Evolutionary conservation across 805 yeast species (phyloP), one percentile per base, ranked within the genome.

Genomic region (Ogataea pini): DNA sequence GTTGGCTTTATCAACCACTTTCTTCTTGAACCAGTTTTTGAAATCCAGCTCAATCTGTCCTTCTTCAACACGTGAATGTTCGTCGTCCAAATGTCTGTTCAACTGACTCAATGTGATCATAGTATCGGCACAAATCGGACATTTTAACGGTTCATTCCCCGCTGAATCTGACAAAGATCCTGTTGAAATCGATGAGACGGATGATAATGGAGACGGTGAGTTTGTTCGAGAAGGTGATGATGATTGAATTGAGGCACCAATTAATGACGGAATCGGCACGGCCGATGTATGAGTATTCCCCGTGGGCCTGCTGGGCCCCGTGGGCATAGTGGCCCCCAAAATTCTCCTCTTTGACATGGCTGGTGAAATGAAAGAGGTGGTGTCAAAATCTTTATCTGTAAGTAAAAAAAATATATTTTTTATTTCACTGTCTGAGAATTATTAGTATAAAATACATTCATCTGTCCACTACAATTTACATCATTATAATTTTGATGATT

Each of bases 31-130:
- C 82, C 81, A 75, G 16, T 72, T 65, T 48, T 65, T 67, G 34
- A 75, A 63, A 48, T 70, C 70, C 14, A 68, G 69, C 27, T 71
- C 76, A 7, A 57, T 19, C 32, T 48, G 51, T 1, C 49, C 24
- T 18, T 45, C 39, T 9, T 19, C 37, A 7, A 10, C 7, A 3
- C 24, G 67, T 1, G 71, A 67, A 61, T 89, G 96, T 7, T 66
- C 77, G 48, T 78, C 85, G 61, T 89, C 96, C 22, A 89, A 65
- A 64, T 89, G 96, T 37, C 73, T 71, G 62, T 86, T 86, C 48
- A 88, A 69, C 51, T 79, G 84, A 13, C 55, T 43, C 33, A 83
- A 63, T 5, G 77, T 73, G 6, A 78, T 65, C 83, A 85, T 81
- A 1, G 64, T 42, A 49, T 81, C 85, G 12, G 70, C 65, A 60